Percentiles rank a stretch among this genome's conserved stretches.
phyloP scores from a whole-genome alignment of 352 stramenopile genomes.

The Globisporangium megalacanthum region DNA sequence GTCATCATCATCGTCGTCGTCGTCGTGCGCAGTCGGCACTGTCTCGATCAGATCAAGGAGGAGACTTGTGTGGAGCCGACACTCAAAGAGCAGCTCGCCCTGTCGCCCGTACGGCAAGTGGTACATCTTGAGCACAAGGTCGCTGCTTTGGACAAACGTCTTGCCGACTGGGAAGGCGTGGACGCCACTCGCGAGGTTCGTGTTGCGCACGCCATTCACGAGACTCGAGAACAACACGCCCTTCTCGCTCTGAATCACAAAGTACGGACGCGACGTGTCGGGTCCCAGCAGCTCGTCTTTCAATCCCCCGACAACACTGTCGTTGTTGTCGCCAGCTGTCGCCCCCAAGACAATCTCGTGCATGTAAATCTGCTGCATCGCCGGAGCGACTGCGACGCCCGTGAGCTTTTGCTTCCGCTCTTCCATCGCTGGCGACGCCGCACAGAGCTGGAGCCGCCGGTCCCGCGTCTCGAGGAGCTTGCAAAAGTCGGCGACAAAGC shows the following conservation, averaged over 20 bases:
- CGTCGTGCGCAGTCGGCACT: neutral
- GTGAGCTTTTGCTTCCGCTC: slow-evolving; percentile 81
- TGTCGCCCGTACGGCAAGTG: slow-evolving; percentile 81
- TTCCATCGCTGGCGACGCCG: slow-evolving; percentile 32
- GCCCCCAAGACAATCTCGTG: slow-evolving; percentile 65
- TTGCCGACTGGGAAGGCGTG: slow-evolving; percentile 67
- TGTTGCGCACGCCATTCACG: slow-evolving; percentile 71
- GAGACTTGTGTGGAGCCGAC: slow-evolving; percentile 62
- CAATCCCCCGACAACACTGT: neutral
- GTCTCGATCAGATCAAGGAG: slow-evolving; percentile 50
- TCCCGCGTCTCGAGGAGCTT: slow-evolving; percentile 75
- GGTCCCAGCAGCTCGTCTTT: slow-evolving; percentile 7
- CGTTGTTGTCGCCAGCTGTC: slow-evolving; percentile 19
- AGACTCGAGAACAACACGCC: slow-evolving; percentile 85
- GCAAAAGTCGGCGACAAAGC: slow-evolving; percentile 76
- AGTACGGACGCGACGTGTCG: slow-evolving; percentile 65
- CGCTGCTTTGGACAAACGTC: slow-evolving; percentile 52
- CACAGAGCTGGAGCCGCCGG: slow-evolving; percentile 41
- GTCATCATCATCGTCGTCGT: slow-evolving; percentile 10
- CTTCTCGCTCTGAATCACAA: slow-evolving; percentile 84
- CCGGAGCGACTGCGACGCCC: slow-evolving; percentile 65
- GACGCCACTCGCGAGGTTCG: slow-evolving; percentile 41
- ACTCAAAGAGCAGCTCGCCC: slow-evolving; percentile 78
- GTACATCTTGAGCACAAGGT: slow-evolving; percentile 84
- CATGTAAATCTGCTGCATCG: slow-evolving; percentile 67